Evolutionary conservation across 2,329 filamentous ascomycete species (phyloP).

Genomic region (Alternaria consortialis): DNA sequence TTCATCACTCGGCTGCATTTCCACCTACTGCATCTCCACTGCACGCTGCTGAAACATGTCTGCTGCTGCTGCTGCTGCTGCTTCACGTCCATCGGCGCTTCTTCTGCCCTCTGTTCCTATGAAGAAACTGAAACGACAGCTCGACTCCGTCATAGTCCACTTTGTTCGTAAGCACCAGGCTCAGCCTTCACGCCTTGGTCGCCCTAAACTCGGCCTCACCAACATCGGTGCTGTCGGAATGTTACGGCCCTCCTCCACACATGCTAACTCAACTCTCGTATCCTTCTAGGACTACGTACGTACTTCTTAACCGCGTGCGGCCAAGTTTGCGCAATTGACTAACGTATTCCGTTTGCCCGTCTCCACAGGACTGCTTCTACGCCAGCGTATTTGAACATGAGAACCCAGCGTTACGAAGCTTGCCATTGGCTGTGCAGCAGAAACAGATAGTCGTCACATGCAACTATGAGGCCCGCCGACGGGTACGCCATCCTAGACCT

Average conservation of each 20-base stretch:
- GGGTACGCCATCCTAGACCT: slow-evolving; percentile 49
- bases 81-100: slow-evolving; percentile 1
- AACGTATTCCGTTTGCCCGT: slow-evolving; percentile 1
- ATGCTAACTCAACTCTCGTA: slow-evolving; percentile 37
- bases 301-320: slow-evolving; percentile 16
- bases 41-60: slow-evolving; percentile 13
- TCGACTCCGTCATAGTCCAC: slow-evolving; percentile 74
- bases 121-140: slow-evolving; percentile 38
- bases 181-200: slow-evolving; percentile 28
- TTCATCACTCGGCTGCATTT: neutral
- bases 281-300: slow-evolving; percentile 47
- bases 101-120: slow-evolving; percentile 6
- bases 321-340: slow-evolving; percentile 16
- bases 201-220: slow-evolving; percentile 11
- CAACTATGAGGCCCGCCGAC: slow-evolving; percentile 87
- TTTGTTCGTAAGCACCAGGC: slow-evolving; percentile 66
- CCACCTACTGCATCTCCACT: neutral
- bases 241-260: neutral
- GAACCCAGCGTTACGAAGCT: slow-evolving; percentile 73
- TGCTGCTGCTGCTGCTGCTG: slow-evolving; percentile 2
- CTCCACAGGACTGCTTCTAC: slow-evolving; percentile 83
- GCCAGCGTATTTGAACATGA: slow-evolving; percentile 88
- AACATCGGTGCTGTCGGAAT: neutral
- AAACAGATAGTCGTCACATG: slow-evolving; percentile 76
- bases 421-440: slow-evolving; percentile 86